Evolutionary conservation across 345 rosid species (phyloP).

Genomic region (Noccaea bulbosa): DNA sequence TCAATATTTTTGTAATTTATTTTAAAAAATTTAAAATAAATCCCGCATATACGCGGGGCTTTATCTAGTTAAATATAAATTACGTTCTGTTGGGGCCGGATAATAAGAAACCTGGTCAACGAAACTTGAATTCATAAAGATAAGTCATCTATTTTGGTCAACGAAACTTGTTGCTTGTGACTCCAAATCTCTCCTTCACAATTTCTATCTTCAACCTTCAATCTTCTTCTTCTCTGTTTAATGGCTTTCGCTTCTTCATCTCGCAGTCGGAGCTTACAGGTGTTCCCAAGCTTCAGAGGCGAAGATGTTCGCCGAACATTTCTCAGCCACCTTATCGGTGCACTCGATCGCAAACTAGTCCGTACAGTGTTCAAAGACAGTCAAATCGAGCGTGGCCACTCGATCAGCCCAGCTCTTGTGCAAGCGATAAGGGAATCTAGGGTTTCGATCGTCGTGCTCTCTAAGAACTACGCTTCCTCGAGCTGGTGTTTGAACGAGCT

Average conservation of each 20-base stretch:
- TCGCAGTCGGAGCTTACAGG: background rate
- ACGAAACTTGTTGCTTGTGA: too few relatives aligned
- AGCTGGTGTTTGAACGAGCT: slow-evolving; percentile 13
- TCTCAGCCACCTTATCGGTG: background rate
- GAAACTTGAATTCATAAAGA: too few relatives aligned
- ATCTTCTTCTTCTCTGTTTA: background rate
- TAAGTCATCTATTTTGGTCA: too few relatives aligned
- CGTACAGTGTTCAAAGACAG: slow-evolving; percentile 9
- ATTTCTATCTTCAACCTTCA: background rate
- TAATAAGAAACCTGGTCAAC: too few relatives aligned
- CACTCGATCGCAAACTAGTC: slow-evolving; percentile 13
- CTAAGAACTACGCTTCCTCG: slow-evolving; percentile 16
- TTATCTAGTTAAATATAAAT: too few relatives aligned
- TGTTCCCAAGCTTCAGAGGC: slow-evolving; percentile 23
- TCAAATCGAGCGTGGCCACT: slow-evolving; percentile 13
- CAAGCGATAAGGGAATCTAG: slow-evolving; percentile 11
- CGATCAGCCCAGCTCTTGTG: slow-evolving; percentile 9
- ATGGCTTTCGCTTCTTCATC: slow-evolving; percentile 11
- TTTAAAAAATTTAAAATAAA: too few relatives aligned
- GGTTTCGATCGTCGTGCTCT: slow-evolving; percentile 14
- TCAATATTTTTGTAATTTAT: too few relatives aligned
- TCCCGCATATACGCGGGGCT: too few relatives aligned
- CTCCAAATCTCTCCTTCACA: background rate
- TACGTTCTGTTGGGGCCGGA: too few relatives aligned
- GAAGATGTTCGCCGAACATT: slow-evolving; percentile 3